These are phyloP conservation scores for Kwoniella heveanensis DNA, from an alignment of 768 basidiomycete species.

Conservation along the genomic window DNA sequence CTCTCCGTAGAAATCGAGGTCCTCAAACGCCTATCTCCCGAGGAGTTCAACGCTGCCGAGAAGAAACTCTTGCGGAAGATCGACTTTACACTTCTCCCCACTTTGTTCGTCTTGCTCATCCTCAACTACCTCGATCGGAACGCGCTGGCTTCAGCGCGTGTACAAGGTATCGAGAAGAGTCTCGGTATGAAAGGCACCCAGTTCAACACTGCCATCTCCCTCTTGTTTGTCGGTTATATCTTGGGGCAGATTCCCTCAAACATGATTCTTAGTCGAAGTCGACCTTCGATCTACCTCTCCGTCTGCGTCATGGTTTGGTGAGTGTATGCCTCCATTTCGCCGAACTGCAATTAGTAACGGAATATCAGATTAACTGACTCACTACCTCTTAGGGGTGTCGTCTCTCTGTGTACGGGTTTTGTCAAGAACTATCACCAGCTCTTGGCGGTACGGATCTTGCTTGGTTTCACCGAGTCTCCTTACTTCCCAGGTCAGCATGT, in stretches of 20 bases:
- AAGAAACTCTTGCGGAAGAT: constrained; percentile 38
- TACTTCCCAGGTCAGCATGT: constrained; percentile 39
- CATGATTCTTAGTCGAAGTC: constrained; percentile 34
- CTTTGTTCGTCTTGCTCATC: constrained; percentile 28
- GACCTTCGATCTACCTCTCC: constrained; percentile 27
- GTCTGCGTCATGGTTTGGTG: constrained; percentile 16
- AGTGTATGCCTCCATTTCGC: too few relatives aligned
- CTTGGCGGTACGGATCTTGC: constrained; percentile 38
- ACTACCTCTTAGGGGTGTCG: constrained; percentile 16
- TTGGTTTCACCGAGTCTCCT: constrained; percentile 44
- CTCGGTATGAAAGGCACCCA: constrained; percentile 35
- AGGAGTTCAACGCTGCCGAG: constrained; percentile 25
- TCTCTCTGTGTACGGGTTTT: constrained; percentile 34
- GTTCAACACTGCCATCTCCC: constrained; percentile 35
- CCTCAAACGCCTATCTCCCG: constrained; percentile 14
- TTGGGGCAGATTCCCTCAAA: constrained; percentile 48
- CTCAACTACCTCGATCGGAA: constrained; percentile 46
- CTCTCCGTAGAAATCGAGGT: constrained; percentile 28
- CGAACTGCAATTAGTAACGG: not conserved
- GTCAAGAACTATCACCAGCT: constrained; percentile 36
- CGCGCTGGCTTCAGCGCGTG: constrained; percentile 44
- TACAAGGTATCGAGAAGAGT: constrained; percentile 44
- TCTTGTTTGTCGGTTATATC: constrained; percentile 50
- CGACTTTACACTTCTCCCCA: constrained; percentile 34
- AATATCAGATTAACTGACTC: not conserved